A percentile compares a stretch with the other conserved stretches of the same genome.
phyloP scores from a whole-genome alignment of 345 rosid species.

The Citrus hindsii region DNA sequence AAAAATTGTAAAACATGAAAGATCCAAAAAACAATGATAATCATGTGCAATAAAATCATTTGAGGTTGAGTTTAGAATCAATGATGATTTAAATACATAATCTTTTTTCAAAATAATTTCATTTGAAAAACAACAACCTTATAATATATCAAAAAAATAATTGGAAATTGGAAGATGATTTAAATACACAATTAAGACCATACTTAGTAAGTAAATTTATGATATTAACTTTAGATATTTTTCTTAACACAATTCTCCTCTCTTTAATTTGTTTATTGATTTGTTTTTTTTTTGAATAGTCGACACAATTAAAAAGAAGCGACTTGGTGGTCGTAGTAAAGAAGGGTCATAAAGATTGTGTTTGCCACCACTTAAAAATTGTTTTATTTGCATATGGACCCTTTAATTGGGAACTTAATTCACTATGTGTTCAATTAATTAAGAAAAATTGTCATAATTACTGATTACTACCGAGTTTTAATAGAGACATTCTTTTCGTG shows the following conservation, averaged over 20 bases:
- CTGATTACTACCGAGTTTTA: not conserved
- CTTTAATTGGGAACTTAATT: not conserved
- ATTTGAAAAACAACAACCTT: too few species aligned
- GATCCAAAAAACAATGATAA: not conserved
- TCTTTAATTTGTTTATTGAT: too few species aligned
- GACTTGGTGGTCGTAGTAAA: not conserved
- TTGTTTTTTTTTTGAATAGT: too few species aligned
- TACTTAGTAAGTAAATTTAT: too few species aligned
- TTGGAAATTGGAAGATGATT: too few species aligned
- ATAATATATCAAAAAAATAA: too few species aligned
- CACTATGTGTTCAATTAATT: not conserved
- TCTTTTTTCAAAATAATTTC: too few species aligned
- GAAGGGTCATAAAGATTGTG: not conserved
- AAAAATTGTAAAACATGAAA: too few species aligned
- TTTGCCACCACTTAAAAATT: not conserved
- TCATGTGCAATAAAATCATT: not conserved
- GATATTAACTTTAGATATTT: too few species aligned
- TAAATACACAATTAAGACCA: too few species aligned
- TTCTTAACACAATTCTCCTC: not conserved
- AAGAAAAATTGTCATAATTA: not conserved
- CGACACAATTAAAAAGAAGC: not conserved
- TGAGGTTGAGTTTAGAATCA: not conserved
- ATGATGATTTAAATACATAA: too few species aligned
- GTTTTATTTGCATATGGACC: not conserved
- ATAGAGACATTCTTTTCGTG: not conserved